Percentiles rank a stretch among this genome's conserved stretches.
These are phyloP conservation scores for Lactarius trivialis DNA, from an alignment of 768 basidiomycete species.

Conservation along the genomic window DNA sequence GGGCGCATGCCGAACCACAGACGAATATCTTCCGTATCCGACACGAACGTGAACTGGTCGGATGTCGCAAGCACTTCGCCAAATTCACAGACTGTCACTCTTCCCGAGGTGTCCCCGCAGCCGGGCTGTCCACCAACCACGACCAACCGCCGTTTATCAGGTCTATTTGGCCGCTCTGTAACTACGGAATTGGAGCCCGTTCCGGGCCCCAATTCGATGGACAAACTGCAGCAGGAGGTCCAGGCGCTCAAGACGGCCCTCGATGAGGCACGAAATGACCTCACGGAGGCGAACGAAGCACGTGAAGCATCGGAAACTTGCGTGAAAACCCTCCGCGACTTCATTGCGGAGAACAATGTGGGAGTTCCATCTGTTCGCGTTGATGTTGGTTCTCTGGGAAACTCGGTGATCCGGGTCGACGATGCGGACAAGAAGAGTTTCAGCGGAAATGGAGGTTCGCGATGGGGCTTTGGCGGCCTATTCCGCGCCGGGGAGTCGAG, in stretches of 20 bases:
- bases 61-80: slow-evolving; percentile 25
- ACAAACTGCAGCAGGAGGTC: slow-evolving; percentile 56
- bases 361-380: slow-evolving; percentile 33
- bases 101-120: slow-evolving; percentile 25
- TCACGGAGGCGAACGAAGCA: slow-evolving; percentile 76
- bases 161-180: slow-evolving; percentile 46
- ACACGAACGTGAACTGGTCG: slow-evolving; percentile 35
- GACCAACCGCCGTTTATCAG: slow-evolving; percentile 40
- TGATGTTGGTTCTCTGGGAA: slow-evolving; percentile 18
- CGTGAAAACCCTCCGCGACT: slow-evolving; percentile 74
- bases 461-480: slow-evolving; percentile 22
- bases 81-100: slow-evolving; percentile 7
- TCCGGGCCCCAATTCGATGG: slow-evolving; percentile 23
- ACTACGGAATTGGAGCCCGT: slow-evolving; percentile 35
- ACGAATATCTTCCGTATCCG: slow-evolving; percentile 71
- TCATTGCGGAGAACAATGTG: slow-evolving; percentile 68
- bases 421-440: slow-evolving; percentile 21
- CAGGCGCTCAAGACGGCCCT: slow-evolving; percentile 49
- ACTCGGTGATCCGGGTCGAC: slow-evolving; percentile 9
- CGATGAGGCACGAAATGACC: slow-evolving; percentile 56
- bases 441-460: slow-evolving; percentile 16
- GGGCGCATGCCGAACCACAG: slow-evolving; percentile 46
- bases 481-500: slow-evolving; percentile 18
- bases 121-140: slow-evolving; percentile 25
- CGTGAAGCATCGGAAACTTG: slow-evolving; percentile 83